These are phyloP conservation scores for Litchi chinensis DNA, from an alignment of 345 rosid species.

Conservation along the genomic window DNA sequence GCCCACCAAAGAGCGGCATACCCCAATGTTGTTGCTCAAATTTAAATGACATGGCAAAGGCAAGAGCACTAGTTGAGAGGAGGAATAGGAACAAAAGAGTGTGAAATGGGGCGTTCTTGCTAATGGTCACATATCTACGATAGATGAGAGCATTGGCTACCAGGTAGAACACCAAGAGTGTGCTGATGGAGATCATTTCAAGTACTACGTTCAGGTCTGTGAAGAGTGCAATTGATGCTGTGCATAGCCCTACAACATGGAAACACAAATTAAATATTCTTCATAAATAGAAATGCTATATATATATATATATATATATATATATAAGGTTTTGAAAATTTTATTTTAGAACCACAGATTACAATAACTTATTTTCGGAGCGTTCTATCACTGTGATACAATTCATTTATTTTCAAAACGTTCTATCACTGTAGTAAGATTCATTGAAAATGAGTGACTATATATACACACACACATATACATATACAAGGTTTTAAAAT, in stretches of 20 bases:
- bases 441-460: too few relatives aligned
- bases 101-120: slow-evolving; percentile 49
- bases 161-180: slow-evolving; percentile 81
- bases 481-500: too few relatives aligned
- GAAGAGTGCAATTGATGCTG: slow-evolving; percentile 88
- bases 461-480: too few relatives aligned
- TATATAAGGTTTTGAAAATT: too few relatives aligned
- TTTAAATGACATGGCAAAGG: slow-evolving; percentile 77
- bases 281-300: too few relatives aligned
- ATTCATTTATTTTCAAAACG: too few relatives aligned
- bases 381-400: too few relatives aligned
- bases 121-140: slow-evolving; percentile 49
- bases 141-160: slow-evolving; percentile 93
- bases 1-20: slow-evolving; percentile 43
- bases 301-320: too few relatives aligned
- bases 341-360: too few relatives aligned
- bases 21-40: slow-evolving; percentile 59
- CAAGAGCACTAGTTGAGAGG: slow-evolving; percentile 56
- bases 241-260: slow-evolving; percentile 70
- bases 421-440: too few relatives aligned
- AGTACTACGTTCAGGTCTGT: slow-evolving; percentile 71
- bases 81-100: slow-evolving; percentile 71
- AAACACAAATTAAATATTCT: not conserved
- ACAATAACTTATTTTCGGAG: too few relatives aligned
- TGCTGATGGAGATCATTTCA: slow-evolving; percentile 74